These are phyloP conservation scores for Metschnikowia chrysomelidarum DNA, from an alignment of 805 yeast genomes.

Conservation along the genomic window DNA sequence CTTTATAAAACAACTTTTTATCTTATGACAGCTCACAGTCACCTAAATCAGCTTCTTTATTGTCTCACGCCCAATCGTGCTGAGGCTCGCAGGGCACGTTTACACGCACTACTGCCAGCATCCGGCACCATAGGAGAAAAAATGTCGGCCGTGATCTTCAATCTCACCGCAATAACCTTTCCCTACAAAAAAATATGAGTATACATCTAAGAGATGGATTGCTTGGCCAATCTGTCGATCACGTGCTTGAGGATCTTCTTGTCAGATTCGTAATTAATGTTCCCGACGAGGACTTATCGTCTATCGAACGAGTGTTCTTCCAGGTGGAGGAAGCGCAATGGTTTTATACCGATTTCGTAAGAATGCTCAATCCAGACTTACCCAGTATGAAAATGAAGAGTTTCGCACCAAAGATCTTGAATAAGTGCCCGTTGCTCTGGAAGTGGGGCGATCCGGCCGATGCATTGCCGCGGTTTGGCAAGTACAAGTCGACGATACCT, in stretches of 20 bases:
- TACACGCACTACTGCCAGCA: too few species aligned
- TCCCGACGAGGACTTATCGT: slow-evolving; percentile 85
- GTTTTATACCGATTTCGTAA: slow-evolving; percentile 87
- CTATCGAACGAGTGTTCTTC: slow-evolving; percentile 78
- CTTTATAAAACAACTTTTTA: too few species aligned
- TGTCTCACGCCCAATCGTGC: too few species aligned
- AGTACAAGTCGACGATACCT: slow-evolving; percentile 86
- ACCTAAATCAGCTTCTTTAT: too few species aligned
- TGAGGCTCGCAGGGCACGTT: too few species aligned
- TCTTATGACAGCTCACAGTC: too few species aligned
- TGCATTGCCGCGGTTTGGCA: slow-evolving; percentile 75
- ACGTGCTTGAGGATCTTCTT: slow-evolving; percentile 77
- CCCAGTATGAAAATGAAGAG: slow-evolving; percentile 76
- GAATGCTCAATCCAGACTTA: slow-evolving; percentile 67
- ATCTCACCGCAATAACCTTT: too few species aligned
- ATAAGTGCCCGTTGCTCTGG: slow-evolving; percentile 75
- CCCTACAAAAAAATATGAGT: slow-evolving; percentile 49
- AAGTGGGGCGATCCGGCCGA: slow-evolving; percentile 80
- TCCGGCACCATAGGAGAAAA: too few species aligned
- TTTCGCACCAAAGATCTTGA: slow-evolving; percentile 67
- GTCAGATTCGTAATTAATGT: slow-evolving; percentile 90
- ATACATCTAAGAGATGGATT: slow-evolving; percentile 55
- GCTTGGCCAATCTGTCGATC: slow-evolving; percentile 64
- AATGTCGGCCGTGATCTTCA: too few species aligned
- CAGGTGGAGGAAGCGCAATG: slow-evolving; percentile 98